These are phyloP conservation scores for Cladorrhinum sp. DNA, from an alignment of 2,329 filamentous ascomycete species.

Conservation along the genomic window DNA sequence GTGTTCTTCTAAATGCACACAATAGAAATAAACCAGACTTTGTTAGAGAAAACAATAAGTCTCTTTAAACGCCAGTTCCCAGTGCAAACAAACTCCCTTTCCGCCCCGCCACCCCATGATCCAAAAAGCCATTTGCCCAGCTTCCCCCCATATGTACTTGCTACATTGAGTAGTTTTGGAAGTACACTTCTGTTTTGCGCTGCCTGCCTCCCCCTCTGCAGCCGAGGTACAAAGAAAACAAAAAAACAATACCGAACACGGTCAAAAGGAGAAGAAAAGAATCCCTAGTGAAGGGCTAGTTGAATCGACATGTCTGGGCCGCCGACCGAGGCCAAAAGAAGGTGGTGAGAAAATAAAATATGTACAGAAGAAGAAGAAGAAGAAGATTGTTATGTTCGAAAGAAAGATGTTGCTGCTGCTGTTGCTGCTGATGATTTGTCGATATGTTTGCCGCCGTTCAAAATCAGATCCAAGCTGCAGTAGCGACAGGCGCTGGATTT, in stretches of 20 bases:
- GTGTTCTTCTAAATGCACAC: neutral
- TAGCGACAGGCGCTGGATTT: conserved; percentile 30
- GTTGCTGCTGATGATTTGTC: neutral
- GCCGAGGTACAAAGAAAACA: neutral
- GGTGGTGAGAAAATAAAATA: conserved; percentile 15
- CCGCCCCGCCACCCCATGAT: neutral
- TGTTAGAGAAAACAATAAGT: neutral
- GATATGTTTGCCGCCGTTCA: neutral
- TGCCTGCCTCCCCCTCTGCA: neutral
- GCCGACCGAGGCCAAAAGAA: neutral
- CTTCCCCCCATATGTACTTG: neutral
- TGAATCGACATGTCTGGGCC: neutral
- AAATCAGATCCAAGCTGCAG: conserved; percentile 49
- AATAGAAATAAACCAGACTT: neutral
- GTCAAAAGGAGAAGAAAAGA: neutral
- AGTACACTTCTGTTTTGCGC: neutral
- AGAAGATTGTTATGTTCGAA: neutral
- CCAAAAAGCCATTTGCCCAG: neutral
- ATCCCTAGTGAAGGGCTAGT: neutral
- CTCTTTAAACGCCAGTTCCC: neutral
- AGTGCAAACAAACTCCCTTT: neutral
- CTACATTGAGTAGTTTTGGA: neutral
- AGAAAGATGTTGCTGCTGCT: neutral
- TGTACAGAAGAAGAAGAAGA: conserved; percentile 22
- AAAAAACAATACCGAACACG: neutral